Evolutionary conservation across 2,329 filamentous ascomycete genomes (phyloP).

Genomic region (Sphaerostilbella broomeana): DNA sequence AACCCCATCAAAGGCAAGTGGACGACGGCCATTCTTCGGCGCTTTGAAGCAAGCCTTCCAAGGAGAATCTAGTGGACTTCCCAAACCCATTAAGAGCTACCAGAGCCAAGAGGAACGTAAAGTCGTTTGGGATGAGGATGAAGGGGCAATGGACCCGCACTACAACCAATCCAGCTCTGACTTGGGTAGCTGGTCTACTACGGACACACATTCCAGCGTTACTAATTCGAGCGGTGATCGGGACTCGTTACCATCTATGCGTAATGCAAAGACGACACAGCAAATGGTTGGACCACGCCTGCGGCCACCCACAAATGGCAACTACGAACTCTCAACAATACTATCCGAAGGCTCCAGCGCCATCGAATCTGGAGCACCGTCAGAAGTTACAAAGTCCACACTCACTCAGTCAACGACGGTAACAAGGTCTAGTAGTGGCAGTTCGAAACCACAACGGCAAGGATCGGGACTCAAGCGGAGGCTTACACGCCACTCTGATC

Average conservation of each 20-base stretch:
- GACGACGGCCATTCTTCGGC: slow-evolving; percentile 50
- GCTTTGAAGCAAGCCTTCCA: slow-evolving; percentile 56
- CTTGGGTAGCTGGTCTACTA: slow-evolving; percentile 9
- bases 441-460: slow-evolving; percentile 31
- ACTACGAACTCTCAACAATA: slow-evolving; percentile 53
- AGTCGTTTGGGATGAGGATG: slow-evolving; percentile 21
- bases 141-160: slow-evolving; percentile 13
- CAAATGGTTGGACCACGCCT: slow-evolving; percentile 29
- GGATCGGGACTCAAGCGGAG: slow-evolving; percentile 60
- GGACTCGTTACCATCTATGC: slow-evolving; percentile 15
- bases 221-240: slow-evolving; percentile 16
- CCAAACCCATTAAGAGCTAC: slow-evolving; percentile 40
- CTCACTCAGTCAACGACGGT: slow-evolving; percentile 46
- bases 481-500: slow-evolving; percentile 84
- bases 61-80: slow-evolving; percentile 49
- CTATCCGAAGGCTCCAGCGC: slow-evolving; percentile 44
- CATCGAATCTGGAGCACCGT: slow-evolving; percentile 42
- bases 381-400: slow-evolving; percentile 41
- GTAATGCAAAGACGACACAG: slow-evolving; percentile 18
- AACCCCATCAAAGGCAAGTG: slow-evolving; percentile 40
- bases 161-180: slow-evolving; percentile 13
- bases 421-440: slow-evolving; percentile 27
- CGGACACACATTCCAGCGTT: slow-evolving; percentile 8
- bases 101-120: slow-evolving; percentile 40
- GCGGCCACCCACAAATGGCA: slow-evolving; percentile 47